A percentile compares a stretch with the other conserved stretches of the same genome.
Evolutionary conservation across 1,284 basidiomycete species (phyloP).

Genomic region (Sanghuangporus sanghuang): DNA sequence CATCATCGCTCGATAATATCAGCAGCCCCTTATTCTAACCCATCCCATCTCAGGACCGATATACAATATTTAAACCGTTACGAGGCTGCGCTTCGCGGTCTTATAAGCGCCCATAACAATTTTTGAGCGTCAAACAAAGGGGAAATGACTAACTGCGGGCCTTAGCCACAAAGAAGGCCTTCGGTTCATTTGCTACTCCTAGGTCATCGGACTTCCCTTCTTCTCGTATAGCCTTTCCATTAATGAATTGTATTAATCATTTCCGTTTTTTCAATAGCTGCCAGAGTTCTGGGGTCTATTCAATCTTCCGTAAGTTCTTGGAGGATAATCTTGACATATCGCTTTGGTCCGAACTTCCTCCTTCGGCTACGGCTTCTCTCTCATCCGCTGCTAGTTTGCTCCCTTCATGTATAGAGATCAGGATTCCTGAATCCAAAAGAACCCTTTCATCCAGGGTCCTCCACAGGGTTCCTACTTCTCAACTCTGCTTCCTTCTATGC

Average conservation of each 20-base stretch:
- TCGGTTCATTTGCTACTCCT: not conserved
- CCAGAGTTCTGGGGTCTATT: not conserved
- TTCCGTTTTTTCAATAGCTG: not conserved
- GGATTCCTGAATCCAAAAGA: not conserved
- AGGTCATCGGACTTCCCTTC: not conserved
- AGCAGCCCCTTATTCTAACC: not conserved
- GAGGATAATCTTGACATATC: not conserved
- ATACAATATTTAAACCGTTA: not conserved
- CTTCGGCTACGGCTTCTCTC: not conserved
- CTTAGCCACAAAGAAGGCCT: not conserved
- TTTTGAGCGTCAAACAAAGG: not conserved
- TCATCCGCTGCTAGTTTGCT: not conserved
- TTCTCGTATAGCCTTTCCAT: not conserved
- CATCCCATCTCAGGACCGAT: not conserved
- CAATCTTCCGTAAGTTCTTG: not conserved
- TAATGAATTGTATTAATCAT: not conserved
- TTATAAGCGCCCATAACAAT: not conserved
- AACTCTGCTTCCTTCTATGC: not conserved
- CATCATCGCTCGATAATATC: not conserved
- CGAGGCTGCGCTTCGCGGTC: not conserved
- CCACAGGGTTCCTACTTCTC: not conserved
- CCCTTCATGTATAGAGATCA: not conserved
- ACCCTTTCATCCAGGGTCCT: not conserved
- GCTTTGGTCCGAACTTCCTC: not conserved
- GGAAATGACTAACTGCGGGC: not conserved